Evolutionary conservation across 2,329 filamentous ascomycete species (phyloP).

Genomic region (Cercospora sojina): DNA sequence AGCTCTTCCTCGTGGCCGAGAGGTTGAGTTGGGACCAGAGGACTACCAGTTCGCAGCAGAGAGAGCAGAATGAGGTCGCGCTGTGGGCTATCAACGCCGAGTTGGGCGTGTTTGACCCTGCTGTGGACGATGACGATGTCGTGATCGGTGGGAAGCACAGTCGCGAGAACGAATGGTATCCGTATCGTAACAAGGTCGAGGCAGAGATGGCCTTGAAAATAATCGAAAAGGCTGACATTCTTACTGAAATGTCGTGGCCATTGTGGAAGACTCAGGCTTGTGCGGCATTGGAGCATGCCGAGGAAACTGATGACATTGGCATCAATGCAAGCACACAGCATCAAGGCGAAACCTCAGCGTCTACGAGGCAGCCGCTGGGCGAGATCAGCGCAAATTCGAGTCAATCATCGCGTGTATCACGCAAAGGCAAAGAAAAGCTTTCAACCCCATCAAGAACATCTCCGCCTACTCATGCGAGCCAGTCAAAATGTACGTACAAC

Average conservation of each 20-base stretch:
- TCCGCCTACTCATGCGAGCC: conserved; percentile 1
- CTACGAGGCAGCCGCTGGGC: conserved; percentile 2
- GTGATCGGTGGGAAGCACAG: conserved; percentile 22
- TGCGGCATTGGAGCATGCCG: not conserved
- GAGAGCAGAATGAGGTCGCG: conserved; percentile 25
- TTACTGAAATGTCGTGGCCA: conserved; percentile 21
- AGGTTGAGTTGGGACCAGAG: conserved; percentile 21
- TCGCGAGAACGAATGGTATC: conserved; percentile 22
- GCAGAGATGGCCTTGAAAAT: conserved; percentile 23
- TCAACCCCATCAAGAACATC: not conserved
- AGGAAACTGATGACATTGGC: not conserved
- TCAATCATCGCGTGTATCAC: conserved; percentile 9
- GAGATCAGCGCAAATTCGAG: conserved; percentile 15
- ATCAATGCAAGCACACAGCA: not conserved
- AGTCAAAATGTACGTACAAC: conserved; percentile 12
- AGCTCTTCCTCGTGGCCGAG: conserved; percentile 29
- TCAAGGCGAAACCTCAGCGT: not conserved
- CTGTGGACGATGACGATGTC: conserved; percentile 23
- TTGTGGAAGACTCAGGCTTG: conserved; percentile 12
- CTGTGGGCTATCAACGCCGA: conserved; percentile 27
- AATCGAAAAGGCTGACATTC: conserved; percentile 21
- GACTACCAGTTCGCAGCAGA: conserved; percentile 15
- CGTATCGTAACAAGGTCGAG: conserved; percentile 17
- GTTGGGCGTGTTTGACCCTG: conserved; percentile 27
- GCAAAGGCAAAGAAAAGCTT: conserved; percentile 10